phyloP scores from a whole-genome alignment of 352 stramenopile species.

The Phytophthora pinifolia region DNA sequence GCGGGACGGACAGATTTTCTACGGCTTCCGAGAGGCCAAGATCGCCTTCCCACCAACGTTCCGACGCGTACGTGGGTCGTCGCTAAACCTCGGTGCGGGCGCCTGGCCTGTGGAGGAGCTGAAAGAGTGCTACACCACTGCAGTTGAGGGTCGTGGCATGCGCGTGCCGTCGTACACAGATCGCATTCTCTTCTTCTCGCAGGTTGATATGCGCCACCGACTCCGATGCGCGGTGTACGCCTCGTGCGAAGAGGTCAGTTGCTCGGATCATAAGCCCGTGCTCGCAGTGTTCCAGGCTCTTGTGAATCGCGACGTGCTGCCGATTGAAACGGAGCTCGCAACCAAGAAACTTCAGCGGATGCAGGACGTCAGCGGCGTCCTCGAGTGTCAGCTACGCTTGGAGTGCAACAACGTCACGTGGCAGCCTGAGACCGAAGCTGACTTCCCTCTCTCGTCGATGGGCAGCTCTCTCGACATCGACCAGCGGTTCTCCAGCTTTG shows the following conservation, averaged over 20 bases:
- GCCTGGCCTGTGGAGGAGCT: constrained; percentile 30
- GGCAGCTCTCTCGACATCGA: constrained; percentile 24
- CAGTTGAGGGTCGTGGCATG: constrained; percentile 47
- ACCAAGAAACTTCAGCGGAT: constrained; percentile 55
- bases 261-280: constrained; percentile 87
- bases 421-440: constrained; percentile 29
- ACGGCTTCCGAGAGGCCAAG: constrained; percentile 71
- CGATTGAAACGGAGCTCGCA: constrained; percentile 46
- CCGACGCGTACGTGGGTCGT: constrained; percentile 51
- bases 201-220: constrained; percentile 61
- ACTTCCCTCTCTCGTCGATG: constrained; percentile 17
- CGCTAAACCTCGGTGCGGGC: constrained; percentile 27
- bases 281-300: constrained; percentile 67
- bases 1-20: constrained; percentile 58
- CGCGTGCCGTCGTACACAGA: constrained; percentile 91
- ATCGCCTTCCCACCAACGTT: constrained; percentile 83
- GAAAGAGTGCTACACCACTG: constrained; percentile 54
- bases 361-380: constrained; percentile 60
- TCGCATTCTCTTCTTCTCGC: constrained; percentile 84
- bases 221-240: constrained; percentile 71
- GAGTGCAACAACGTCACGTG: constrained; percentile 54
- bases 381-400: constrained; percentile 60
- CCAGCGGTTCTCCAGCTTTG: constrained; percentile 31
- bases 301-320: constrained; percentile 56
- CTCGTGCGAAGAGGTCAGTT: constrained; percentile 69